Evolutionary conservation across 2,329 filamentous ascomycete species (phyloP), one percentile per base, ranked within the genome.

Genomic region (Neonectria punicea): DNA sequence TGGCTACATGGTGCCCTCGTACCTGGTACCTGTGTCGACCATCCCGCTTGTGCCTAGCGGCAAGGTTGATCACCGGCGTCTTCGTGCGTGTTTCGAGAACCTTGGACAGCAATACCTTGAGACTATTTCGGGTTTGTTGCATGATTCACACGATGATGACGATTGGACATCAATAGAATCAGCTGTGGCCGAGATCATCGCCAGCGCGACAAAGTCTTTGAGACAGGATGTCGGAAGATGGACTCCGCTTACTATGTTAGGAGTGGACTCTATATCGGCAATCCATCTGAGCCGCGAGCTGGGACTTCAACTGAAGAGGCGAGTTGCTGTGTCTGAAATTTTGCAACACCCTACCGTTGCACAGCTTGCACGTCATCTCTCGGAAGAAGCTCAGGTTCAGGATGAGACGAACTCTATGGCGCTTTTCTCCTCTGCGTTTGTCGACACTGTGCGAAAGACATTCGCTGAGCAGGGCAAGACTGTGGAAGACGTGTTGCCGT

Each of bases 201-300:
- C 86, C 0, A 70, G 82, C 5, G 79, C 85, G 0, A 81, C 90
- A 2, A 74, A 79, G 0, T 74, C 87, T 1, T 73, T 85, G 0
- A 61, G 74, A 4, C 70, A 76, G 1, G 78, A 82, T 0, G 82
- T 97, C 41, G 80, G 79, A 10, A 86, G 87, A 34, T 90, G 89
- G 80, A 90, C 89, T 0, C 93, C 93, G 0, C 91, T 97, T 65
- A 89, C 91, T 60, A 87, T 86, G n/a, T 78, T 97, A 3, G 94
- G 94, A 0, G 77, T 98, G 6, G 93, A 97, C 75, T 97, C 94
- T 0, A 88, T 97, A 28, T 92, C 90, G 8, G 93, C 92, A 0
- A 97, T 97, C 67, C 81, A 86, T 0, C 79, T 97, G 9, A 87
- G 91, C 0, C 88, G 84, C 58, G 74, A 77, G 16, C 75, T 97